Evolutionary conservation across 179 eudicot genomes (phyloP), one percentile per base, ranked within the genome.

Genomic region (Silene coronaria): DNA sequence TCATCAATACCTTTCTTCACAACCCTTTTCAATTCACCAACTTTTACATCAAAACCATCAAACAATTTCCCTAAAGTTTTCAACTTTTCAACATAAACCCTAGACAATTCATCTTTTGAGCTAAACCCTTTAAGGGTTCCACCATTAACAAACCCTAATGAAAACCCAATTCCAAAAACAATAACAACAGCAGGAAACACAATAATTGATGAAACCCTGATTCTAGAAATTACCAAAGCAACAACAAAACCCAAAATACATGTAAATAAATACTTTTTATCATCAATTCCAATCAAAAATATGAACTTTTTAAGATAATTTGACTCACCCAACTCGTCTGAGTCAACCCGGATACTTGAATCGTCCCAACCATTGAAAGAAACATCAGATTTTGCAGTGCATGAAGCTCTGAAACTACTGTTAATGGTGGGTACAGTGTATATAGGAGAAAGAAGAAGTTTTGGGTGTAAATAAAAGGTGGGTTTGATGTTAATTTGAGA

Each of bases 151-250:
- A 85, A 73, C 79, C 99, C 99, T 81, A 90, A 76, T 3, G 93
- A 89, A 86, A 92, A 89, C 76, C 99, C 99, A 81, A 79, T 30
- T 7, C 84, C 95, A 82, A 92, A 88, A 82, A 90, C 88, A 75
- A 90, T 42, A 75, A 81, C 89, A 85, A 85, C 81, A 84, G 93
- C 97, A 42, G 99, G 97, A 75, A 90, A 80, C 24, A 88, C 86
- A 76, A 90, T 67, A 79, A 92, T 87, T 24, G 97, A 87, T 51
- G 99, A 91, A 80, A 90, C 88, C 82, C 88, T 88, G 59, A 95
- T 84, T 82, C 99, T 90, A 84, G 95, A 88, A 87, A 95, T 66
- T 4, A 86, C 96, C 75, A 95, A 79, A 16, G 96, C 99, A 82
- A 91, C 86, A 22, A 88, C 81, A 83, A 94, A 92, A 27, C 97